phyloP scores from a whole-genome alignment of 1,284 basidiomycete genomes.

The Tilletia indica region DNA sequence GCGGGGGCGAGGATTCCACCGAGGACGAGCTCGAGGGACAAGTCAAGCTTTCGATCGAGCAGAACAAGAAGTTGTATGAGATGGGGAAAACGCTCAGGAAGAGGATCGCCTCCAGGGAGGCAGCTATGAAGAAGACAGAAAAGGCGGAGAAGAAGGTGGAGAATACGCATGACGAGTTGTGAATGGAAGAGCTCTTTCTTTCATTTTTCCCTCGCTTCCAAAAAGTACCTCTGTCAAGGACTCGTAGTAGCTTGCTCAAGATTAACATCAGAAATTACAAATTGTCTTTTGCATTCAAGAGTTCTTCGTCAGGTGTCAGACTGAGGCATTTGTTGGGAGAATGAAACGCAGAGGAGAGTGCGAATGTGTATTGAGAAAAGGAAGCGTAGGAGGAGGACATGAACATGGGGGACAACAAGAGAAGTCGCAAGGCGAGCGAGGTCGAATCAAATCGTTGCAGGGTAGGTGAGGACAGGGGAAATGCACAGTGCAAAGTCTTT shows the following conservation, averaged over 20 bases:
- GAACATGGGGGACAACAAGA: too few species aligned
- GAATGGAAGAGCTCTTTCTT: neutral
- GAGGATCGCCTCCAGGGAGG: neutral
- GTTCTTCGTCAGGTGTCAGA: too few species aligned
- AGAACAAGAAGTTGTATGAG: constrained; percentile 33
- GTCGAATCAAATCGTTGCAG: too few species aligned
- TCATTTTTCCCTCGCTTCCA: neutral
- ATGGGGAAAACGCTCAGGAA: constrained; percentile 22
- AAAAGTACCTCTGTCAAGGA: too few species aligned
- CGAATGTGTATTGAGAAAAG: too few species aligned
- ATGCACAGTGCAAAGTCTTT: too few species aligned
- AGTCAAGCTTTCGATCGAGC: constrained; percentile 27
- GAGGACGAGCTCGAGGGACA: constrained; percentile 27
- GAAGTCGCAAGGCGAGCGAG: too few species aligned
- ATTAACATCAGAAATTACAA: neutral
- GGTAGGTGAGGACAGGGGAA: too few species aligned
- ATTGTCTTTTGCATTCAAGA: too few species aligned
- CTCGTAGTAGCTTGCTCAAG: neutral
- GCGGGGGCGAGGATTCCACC: constrained; percentile 27
- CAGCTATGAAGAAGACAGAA: neutral
- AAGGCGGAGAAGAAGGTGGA: neutral
- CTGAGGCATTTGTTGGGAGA: too few species aligned
- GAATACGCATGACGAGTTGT: constrained; percentile 12
- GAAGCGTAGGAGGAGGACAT: too few species aligned
- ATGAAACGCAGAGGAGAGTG: too few species aligned